These are phyloP conservation scores for Penicillium brasilianum DNA, from an alignment of 2,329 filamentous ascomycete genomes.

Conservation along the genomic window DNA sequence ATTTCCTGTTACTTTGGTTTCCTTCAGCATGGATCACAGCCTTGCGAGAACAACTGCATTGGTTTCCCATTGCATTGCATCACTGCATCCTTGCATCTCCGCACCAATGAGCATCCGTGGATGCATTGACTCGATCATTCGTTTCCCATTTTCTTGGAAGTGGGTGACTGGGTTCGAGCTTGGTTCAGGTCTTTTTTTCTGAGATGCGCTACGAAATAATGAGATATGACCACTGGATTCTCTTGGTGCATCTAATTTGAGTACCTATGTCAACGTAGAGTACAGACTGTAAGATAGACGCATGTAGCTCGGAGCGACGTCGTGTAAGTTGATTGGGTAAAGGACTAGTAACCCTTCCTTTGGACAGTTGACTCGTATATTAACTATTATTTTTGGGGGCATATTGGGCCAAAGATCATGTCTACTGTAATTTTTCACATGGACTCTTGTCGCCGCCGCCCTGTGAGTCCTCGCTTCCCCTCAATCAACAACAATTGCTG, in stretches of 20 bases:
- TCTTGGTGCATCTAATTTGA: neutral
- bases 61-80: conserved; percentile 11
- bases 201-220: conserved; percentile 28
- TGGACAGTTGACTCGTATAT: too few species aligned
- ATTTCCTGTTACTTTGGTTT: neutral
- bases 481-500: neutral
- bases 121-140: conserved; percentile 12
- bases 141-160: neutral
- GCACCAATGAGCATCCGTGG: conserved; percentile 20
- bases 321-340: too few species aligned
- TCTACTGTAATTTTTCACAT: too few species aligned
- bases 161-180: conserved; percentile 4
- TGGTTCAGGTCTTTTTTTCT: conserved; percentile 22
- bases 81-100: conserved; percentile 14
- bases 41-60: neutral
- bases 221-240: conserved; percentile 28
- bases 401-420: too few species aligned
- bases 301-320: neutral
- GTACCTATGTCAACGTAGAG: neutral
- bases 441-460: too few species aligned
- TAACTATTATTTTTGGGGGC: too few species aligned
- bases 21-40: neutral
- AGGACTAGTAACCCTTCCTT: too few species aligned
- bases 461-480: neutral
- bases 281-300: neutral